Percentiles rank a stretch among this genome's conserved stretches.
phyloP scores from a whole-genome alignment of 192 early-diverging fungal species.

The Coemansia sp. region DNA sequence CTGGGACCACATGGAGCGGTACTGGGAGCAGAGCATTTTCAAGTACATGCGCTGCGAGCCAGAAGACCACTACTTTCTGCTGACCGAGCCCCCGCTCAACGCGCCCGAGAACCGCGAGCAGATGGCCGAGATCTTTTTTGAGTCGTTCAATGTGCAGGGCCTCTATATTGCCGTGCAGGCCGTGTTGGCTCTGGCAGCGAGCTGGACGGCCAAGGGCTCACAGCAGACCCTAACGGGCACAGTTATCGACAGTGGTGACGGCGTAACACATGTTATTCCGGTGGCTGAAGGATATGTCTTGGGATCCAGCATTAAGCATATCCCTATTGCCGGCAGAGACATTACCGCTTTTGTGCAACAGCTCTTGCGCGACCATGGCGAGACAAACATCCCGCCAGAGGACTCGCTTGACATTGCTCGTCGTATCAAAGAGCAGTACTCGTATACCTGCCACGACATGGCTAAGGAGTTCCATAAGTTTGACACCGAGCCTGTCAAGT shows the following conservation, averaged over 20 bases:
- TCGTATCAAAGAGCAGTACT: conserved; percentile 94
- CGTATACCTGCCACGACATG: conserved; percentile 96
- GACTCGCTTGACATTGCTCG: conserved; percentile 94
- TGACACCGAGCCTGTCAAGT: conserved; percentile 84
- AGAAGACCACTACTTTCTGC: conserved; percentile 94
- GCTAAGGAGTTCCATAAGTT: conserved; percentile 95
- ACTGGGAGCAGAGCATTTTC: conserved; percentile 98
- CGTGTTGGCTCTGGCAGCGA: conserved; percentile 93
- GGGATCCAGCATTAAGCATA: conserved; percentile 96
- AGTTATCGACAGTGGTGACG: conserved; percentile 97
- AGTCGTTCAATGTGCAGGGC: conserved; percentile 97
- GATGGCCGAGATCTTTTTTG: conserved; percentile 99
- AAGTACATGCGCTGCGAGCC: conserved; percentile 98
- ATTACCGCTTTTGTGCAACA: conserved; percentile 98
- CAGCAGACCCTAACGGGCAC: conserved; percentile 93
- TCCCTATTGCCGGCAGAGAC: conserved; percentile 97
- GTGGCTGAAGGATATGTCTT: conserved; percentile 98
- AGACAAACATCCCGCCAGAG: conserved; percentile 93
- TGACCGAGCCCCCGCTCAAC: conserved; percentile 98
- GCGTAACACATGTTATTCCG: conserved; percentile 99
- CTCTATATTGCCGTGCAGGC: conserved; percentile 99
- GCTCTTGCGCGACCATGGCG: conserved; percentile 91
- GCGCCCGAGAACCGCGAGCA: conserved; percentile 98
- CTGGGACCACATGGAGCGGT: conserved; percentile 99
- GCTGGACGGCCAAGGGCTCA: conserved; percentile 85